A percentile compares a stretch with the other conserved stretches of the same genome.
Evolutionary conservation across 257 asterid genomes (phyloP).

Genomic region (Ilex asprella): DNA sequence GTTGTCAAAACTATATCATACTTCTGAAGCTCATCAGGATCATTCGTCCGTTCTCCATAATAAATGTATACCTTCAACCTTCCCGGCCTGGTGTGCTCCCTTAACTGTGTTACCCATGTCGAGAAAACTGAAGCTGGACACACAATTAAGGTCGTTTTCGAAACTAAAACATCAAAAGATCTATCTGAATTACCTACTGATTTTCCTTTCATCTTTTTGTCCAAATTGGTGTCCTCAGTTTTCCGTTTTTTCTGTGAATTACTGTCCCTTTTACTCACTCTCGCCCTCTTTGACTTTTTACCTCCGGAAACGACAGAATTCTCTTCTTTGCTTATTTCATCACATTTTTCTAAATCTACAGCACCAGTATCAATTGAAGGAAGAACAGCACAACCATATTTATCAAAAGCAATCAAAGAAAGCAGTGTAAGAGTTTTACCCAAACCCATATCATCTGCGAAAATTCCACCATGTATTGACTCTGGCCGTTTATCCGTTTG

Average conservation of each 20-base stretch:
- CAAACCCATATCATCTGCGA: too few relatives aligned
- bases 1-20: conserved; percentile 72
- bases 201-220: conserved; percentile 13
- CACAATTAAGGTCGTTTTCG: conserved; percentile 52
- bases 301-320: conserved; percentile 2
- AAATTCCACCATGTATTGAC: too few relatives aligned
- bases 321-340: conserved; percentile 20
- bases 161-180: conserved; percentile 4
- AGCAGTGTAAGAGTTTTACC: too few relatives aligned
- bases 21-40: conserved; percentile 46
- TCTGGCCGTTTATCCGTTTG: too few relatives aligned
- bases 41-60: conserved; percentile 66
- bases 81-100: conserved; percentile 61
- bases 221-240: conserved; percentile 7
- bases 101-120: conserved; percentile 68
- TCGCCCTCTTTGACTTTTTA: conserved; percentile 32
- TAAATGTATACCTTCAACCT: conserved; percentile 57
- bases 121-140: conserved; percentile 83
- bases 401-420: conserved; percentile 30
- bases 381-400: conserved; percentile 16
- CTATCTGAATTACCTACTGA: conserved; percentile 10
- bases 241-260: conserved; percentile 23
- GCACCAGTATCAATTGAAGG: conserved; percentile 16
- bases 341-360: conserved; percentile 23
- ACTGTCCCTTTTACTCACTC: conserved; percentile 18